Evolutionary conservation across 2,329 filamentous ascomycete species (phyloP), one percentile per base, ranked within the genome.

Genomic region (Coniochaeta prunicola): DNA sequence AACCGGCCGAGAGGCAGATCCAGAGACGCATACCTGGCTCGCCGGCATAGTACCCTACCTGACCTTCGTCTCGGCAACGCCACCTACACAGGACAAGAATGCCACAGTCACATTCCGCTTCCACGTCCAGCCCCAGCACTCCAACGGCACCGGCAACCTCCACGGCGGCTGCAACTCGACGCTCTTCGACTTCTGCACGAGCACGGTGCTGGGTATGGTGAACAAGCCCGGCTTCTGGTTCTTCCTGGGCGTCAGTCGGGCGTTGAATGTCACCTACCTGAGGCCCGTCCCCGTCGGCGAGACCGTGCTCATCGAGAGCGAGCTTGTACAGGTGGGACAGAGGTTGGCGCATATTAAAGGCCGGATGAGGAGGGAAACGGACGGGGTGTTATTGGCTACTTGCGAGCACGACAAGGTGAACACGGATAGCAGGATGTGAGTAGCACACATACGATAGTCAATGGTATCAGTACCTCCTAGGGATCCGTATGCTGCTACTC

Each of bases 341-440:
- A 76, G 76, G 58, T 62, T 88, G 62, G 77, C 76, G 56, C 76
- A 80, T 13, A 59, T 88, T 5, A 76, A 76, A 60, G 83, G 81
- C 1, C 74, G 77, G 21, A 81, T 89, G 73, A 78, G 74, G 62
- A 75, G 78, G 61, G 78, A 74, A 64, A 76, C 74, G 30, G 81
- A 82, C 60, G 80, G 82, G 0, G 72, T 74, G 48, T 61, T 88
- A 10, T 69, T 86, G 66, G 77, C 81, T 2, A 76, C 80, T 7
- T 86, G 82, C 56, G 84, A 88, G 66, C 86, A 89, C 72, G 80
- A 82, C 45, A 89, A 89, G 71, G 81, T 81, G 2, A 86, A 84
- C 65, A 80, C 79, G 45, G 84, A 88, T 50, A 30, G 10, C 21
- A 26, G 30, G 19, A 28, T 50, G 45, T 50, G 40, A 45, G 40